phyloP scores from a whole-genome alignment of 2,329 filamentous ascomycete genomes.

The Exserohilum rostratum region DNA sequence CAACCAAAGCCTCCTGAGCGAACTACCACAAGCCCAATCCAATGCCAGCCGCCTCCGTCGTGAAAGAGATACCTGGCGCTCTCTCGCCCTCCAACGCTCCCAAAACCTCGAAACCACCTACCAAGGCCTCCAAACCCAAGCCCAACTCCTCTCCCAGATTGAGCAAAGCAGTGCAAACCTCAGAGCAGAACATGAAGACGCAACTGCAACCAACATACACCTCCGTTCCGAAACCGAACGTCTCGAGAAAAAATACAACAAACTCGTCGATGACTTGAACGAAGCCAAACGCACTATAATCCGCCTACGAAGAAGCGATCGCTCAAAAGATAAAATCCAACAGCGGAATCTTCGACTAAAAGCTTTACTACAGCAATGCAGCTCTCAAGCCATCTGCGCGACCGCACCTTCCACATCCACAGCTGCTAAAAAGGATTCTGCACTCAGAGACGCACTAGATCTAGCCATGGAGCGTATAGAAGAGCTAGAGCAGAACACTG shows the following conservation, averaged over 20 bases:
- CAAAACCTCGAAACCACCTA: neutral
- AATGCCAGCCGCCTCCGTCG: conserved; percentile 9
- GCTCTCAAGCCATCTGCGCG: neutral
- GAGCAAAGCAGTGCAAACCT: conserved; percentile 5
- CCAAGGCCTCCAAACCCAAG: conserved; percentile 1
- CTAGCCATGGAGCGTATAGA: conserved; percentile 19
- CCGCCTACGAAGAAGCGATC: conserved; percentile 23
- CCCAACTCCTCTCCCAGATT: neutral
- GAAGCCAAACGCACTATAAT: conserved; percentile 7
- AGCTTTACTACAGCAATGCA: conserved; percentile 6
- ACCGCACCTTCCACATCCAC: neutral
- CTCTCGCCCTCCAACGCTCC: conserved; percentile 4
- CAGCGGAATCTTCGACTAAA: conserved; percentile 25
- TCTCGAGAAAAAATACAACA: conserved; percentile 9
- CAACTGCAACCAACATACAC: neutral
- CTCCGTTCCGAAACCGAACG: conserved; percentile 1
- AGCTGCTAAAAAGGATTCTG: conserved; percentile 3
- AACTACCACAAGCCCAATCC: conserved; percentile 6
- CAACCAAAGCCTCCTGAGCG: conserved; percentile 1
- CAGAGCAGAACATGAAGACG: conserved; percentile 1
- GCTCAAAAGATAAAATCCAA: conserved; percentile 21
- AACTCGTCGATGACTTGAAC: conserved; percentile 9
- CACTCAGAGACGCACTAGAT: conserved; percentile 20
- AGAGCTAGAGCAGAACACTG: conserved; percentile 21
- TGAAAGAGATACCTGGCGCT: conserved; percentile 13